Conservation (phyloP, 352 stramenopile genomes). For the Hyaloperonospora arabidopsidis region DNA sequence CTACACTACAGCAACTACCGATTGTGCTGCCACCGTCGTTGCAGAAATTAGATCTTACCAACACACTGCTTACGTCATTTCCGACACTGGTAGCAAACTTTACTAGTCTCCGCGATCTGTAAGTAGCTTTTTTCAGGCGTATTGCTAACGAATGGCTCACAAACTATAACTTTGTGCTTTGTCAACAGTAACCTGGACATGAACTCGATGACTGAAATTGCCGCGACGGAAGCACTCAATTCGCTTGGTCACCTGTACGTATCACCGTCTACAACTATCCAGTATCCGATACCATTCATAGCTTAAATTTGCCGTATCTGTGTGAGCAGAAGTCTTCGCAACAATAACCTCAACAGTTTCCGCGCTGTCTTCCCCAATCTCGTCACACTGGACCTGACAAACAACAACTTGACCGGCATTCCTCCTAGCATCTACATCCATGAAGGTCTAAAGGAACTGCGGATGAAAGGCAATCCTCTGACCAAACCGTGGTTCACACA, state of each 20-base stretch:
- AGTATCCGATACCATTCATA: no score
- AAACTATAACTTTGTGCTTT: slow-evolving; percentile 7
- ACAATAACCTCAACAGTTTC: slow-evolving; percentile 47
- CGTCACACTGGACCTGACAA: slow-evolving; percentile 41
- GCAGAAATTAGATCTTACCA: slow-evolving; percentile 26
- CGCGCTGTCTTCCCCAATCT: slow-evolving; percentile 49
- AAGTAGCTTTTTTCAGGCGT: slow-evolving; percentile 3
- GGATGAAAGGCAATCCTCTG: slow-evolving; percentile 41
- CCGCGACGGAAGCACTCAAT: slow-evolving; percentile 25
- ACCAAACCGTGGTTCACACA: slow-evolving; percentile 36
- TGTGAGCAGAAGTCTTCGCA: slow-evolving; percentile 30
- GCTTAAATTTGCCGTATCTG: no score
- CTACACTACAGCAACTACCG: slow-evolving; percentile 24
- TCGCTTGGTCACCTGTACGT: slow-evolving; percentile 45
- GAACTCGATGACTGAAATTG: slow-evolving; percentile 31
- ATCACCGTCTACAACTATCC: background rate
- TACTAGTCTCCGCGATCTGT: slow-evolving; percentile 25
- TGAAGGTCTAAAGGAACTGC: slow-evolving; percentile 32
- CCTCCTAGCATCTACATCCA: slow-evolving; percentile 43
- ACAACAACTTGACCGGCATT: slow-evolving; percentile 48
- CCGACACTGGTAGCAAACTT: slow-evolving; percentile 33
- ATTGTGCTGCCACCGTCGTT: slow-evolving; percentile 16
- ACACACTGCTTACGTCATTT: slow-evolving; percentile 26
- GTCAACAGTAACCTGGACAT: slow-evolving; percentile 23
- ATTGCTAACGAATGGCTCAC: background rate